Base-by-base conservation (phyloP, 2,329 filamentous ascomycete genomes). In the Fonsecaea multimorphosa region DNA sequence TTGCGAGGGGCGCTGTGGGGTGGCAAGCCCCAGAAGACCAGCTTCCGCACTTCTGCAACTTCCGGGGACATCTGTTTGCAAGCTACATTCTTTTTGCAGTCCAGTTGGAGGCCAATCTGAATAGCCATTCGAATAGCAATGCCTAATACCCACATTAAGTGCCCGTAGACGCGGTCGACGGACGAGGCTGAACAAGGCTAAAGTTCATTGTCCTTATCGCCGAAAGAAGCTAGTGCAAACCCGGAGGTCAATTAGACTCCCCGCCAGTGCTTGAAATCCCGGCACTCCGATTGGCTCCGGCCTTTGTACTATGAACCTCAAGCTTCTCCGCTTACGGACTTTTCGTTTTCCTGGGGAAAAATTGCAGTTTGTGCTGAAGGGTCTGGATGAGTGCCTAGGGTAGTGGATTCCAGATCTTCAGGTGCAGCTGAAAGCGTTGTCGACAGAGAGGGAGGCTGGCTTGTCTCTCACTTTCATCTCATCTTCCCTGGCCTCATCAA, bases 261-360 rank as follows among this genome's bases (percentile, higher is more conserved):
- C 63, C 63, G 63, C 40, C 5, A 2, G 4, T 56, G 40, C 38
- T 40, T 34, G 49, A 65, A 58, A 57, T 61, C 22, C 16, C 40
- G 5, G 31, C 9, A 44, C 58, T 65, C 63, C 58, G 58, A 65
- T 65, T 65, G 63, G 63, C 53, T 65, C 58, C 58, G 53, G 51
- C 29, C 16, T 19, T 32, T 24, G 49, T 14, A 9, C 19, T 7
- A 22, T 29, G 38, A 29, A 34, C 14, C 19, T 31, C 22, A 7
- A 40, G 36, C 24, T 19, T 32, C 51, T 34, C 52, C 52, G 32
- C 59, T 29, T 34, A 53, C 34, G 22, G 58, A 19, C 49, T 6
- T 36, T 34, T 54, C 32, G 19, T 54, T 57, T 55, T 49, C 49
- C 38, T 40, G 31, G 44, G 58, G 40, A 12, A 44, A 58, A 58